Base-by-base conservation (phyloP, 495 filamentous ascomycete species). In the Xylaria grammica region DNA sequence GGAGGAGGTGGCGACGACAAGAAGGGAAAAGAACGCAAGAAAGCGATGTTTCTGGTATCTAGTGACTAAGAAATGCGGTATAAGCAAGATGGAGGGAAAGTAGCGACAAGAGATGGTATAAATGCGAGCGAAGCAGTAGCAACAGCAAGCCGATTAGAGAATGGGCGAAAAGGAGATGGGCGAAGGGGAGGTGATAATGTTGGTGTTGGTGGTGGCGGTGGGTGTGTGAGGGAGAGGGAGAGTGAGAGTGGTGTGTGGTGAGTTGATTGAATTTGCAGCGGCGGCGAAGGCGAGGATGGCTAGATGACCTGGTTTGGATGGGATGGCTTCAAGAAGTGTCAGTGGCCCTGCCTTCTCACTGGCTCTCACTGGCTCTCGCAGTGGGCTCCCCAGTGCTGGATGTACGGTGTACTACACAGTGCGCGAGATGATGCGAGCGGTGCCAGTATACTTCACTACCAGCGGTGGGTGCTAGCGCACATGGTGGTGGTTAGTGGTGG, bases 281-380 rank as follows among this genome's bases (percentile, higher is more conserved):
- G 70, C 70, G 66, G 71, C 69, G 72, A 74, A 70, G 72, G 72
- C 67, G 72, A 74, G 66, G 62, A 74, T 70, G 67, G 59, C 22
- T 62, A 70, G 69, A 65, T 70, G 67, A 72, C 65, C 64, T 69
- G 50, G 48, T 62, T 72, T 65, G 69, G 63, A 60, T 70, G 69
- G 67, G 69, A 70, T 69, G 72, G 62, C 62, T 58, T 64, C 62
- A 58, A 64, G 42, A 44, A 38, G 42, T 44, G 54, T 45, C 40
- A 52, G 45, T 36, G 27, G 3, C 40, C 5, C 7, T 42, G 40
- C 7, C 40, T 36, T 11, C n/a, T n/a, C n/a, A n/a, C n/a, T n/a
- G n/a, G 50, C 29, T 34, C 27, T 34, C 44, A 50, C 44, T 51
- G 46, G 45, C 34, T 46, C 51, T 32, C n/a, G n/a, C n/a, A n/a